phyloP scores from a whole-genome alignment of 2,329 filamentous ascomycete genomes.

The Purpureocillium lavendulum region DNA sequence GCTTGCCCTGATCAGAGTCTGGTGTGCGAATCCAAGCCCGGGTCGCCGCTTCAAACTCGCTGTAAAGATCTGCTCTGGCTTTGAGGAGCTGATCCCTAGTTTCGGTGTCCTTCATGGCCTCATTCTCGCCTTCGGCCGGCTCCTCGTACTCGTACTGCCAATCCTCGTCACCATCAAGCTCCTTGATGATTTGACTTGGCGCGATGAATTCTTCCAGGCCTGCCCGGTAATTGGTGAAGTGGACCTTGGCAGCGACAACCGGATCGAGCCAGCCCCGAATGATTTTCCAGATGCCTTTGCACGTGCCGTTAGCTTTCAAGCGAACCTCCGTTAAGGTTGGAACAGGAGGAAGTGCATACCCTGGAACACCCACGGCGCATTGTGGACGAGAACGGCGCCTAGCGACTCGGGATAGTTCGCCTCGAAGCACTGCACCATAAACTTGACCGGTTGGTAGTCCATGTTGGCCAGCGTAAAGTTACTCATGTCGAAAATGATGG shows the following conservation, averaged over 20 bases:
- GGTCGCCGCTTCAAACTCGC: slow-evolving; percentile 67
- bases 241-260: slow-evolving; percentile 86
- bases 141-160: slow-evolving; percentile 81
- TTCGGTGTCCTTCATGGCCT: slow-evolving; percentile 56
- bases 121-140: slow-evolving; percentile 68
- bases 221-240: slow-evolving; percentile 77
- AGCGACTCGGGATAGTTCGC: slow-evolving; percentile 95
- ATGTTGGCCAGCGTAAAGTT: slow-evolving; percentile 92
- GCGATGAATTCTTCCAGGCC: slow-evolving; percentile 75
- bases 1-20: slow-evolving; percentile 33
- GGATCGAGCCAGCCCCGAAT: slow-evolving; percentile 95
- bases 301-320: slow-evolving; percentile 3
- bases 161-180: slow-evolving; percentile 78
- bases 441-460: slow-evolving; percentile 96
- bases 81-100: slow-evolving; percentile 56
- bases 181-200: slow-evolving; percentile 62
- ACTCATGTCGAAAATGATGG: slow-evolving; percentile 93
- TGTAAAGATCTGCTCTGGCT: slow-evolving; percentile 57
- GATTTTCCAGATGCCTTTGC: slow-evolving; percentile 81
- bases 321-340: not conserved
- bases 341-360: slow-evolving; percentile 38
- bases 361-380: slow-evolving; percentile 95
- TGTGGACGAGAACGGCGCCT: slow-evolving; percentile 85
- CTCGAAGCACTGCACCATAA: slow-evolving; percentile 99
- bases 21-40: slow-evolving; percentile 58